These are phyloP conservation scores for Thecaphora thlaspeos DNA, from an alignment of 1,284 basidiomycete species.

Conservation along the genomic window DNA sequence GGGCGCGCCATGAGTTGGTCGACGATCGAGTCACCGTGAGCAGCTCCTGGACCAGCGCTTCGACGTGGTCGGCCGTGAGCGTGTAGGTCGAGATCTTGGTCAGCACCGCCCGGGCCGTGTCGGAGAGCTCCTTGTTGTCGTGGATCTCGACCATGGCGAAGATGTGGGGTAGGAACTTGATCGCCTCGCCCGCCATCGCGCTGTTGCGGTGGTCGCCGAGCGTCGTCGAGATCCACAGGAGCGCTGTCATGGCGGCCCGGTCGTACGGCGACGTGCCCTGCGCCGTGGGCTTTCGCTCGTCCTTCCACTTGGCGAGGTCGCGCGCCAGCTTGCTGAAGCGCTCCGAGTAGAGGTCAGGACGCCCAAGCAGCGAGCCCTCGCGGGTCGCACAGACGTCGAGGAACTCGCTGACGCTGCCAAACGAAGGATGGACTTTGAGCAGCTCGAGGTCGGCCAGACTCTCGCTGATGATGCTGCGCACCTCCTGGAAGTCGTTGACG, in stretches of 20 bases:
- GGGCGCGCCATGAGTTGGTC: slow-evolving; percentile 50
- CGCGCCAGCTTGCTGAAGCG: slow-evolving; percentile 63
- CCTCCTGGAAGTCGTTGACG: slow-evolving; percentile 57
- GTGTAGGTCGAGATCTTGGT: slow-evolving; percentile 48
- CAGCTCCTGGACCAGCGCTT: slow-evolving; percentile 35
- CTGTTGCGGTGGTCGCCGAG: slow-evolving; percentile 53
- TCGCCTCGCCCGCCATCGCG: slow-evolving; percentile 41
- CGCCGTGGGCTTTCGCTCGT: slow-evolving; percentile 56
- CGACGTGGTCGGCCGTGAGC: slow-evolving; percentile 34
- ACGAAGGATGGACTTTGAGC: slow-evolving; percentile 67
- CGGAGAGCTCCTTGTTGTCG: slow-evolving; percentile 52
- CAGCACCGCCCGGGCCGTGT: slow-evolving; percentile 41
- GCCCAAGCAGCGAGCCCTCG: slow-evolving; percentile 63
- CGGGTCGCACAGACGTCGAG: slow-evolving; percentile 66
- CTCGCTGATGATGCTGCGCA: slow-evolving; percentile 58
- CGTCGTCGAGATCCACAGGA: slow-evolving; percentile 52
- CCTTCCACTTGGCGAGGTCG: slow-evolving; percentile 51
- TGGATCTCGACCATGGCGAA: slow-evolving; percentile 54
- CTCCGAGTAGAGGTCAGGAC: slow-evolving; percentile 59
- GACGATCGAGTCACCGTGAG: slow-evolving; percentile 39
- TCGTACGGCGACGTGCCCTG: slow-evolving; percentile 57
- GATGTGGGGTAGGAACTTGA: slow-evolving; percentile 52
- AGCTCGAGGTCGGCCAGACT: slow-evolving; percentile 58
- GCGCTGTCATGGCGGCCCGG: slow-evolving; percentile 42
- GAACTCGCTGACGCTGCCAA: slow-evolving; percentile 69